Evolutionary conservation across 2,329 filamentous ascomycete species (phyloP), one percentile per base, ranked within the genome.

Genomic region (Davidsoniella neocaledoniae): DNA sequence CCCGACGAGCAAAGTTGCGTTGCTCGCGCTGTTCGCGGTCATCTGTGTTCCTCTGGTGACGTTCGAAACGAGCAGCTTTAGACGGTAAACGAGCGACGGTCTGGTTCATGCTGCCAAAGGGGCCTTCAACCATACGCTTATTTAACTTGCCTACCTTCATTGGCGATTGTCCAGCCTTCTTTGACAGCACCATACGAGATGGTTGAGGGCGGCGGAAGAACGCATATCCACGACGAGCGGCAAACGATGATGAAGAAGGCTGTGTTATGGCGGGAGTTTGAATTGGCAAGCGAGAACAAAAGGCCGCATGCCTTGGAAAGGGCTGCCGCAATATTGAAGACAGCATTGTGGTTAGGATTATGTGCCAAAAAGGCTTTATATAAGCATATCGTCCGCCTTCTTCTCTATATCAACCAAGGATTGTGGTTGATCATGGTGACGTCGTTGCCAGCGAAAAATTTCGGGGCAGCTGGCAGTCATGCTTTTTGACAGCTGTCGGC

Each of bases 161-260:
- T 38, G 68, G 62, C 5, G 65, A 50, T 53, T 64, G 66, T 37
- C 66, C 65, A 21, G 77, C 74, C 43, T 64, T 66, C 55, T 76
- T 68, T 7, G 75, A 75, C 5, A 79, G 66, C 26, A 74, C 68
- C 74, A 77, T 77, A 46, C 75, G 73, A 40, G 73, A 74, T 36
- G 75, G 70, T 37, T 46, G 43, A 33, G 37, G 14, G 4, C 46
- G 39, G 33, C 38, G 43, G 14, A 29, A 21, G 17, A 45, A 49
- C 8, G 38, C 47, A 43, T 53, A 53, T 39, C 44, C 19, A 33
- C 51, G 51, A 23, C 33, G 12, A 14, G 47, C 29, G 14, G 12
- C 14, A 16, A 29, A 43, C 25, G 33, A 16, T n/a, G 12, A 43
- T 43, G 19, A 40, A 17, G 23, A 7, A 26, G 39, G 43, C 29